phyloP scores from a whole-genome alignment of 345 rosid species.

The Rhodomyrtus tomentosa region DNA sequence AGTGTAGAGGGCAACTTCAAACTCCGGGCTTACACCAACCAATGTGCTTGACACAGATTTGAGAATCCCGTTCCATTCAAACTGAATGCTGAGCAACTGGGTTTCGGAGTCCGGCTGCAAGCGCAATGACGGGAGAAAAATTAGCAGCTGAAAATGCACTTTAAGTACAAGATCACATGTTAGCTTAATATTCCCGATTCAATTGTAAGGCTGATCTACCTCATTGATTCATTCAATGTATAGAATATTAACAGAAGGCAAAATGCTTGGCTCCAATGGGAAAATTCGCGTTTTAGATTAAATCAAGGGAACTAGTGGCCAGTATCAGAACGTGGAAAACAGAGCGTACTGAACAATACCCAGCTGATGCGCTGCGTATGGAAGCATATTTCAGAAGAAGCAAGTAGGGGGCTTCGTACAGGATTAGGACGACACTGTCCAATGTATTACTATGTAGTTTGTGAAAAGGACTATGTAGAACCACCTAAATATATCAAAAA shows the following conservation, averaged over 20 bases:
- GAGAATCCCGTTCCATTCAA: slow-evolving; percentile 84
- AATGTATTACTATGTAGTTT: background rate
- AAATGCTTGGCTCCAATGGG: background rate
- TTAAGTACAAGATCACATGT: background rate
- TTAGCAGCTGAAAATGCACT: background rate
- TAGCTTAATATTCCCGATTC: background rate
- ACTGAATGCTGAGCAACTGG: slow-evolving; percentile 75
- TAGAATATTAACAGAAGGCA: background rate
- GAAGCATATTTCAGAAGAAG: background rate
- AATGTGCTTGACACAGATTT: slow-evolving; percentile 84
- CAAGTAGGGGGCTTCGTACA: background rate
- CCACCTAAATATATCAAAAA: background rate
- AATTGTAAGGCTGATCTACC: background rate
- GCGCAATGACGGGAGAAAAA: background rate
- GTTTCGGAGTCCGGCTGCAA: slow-evolving; percentile 75
- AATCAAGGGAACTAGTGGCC: background rate
- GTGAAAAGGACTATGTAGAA: background rate
- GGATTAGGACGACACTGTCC: background rate
- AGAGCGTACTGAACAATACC: background rate
- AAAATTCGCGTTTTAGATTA: background rate
- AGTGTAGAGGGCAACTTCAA: slow-evolving; percentile 79
- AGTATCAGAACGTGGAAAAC: background rate
- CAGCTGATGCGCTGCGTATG: background rate
- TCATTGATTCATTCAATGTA: background rate
- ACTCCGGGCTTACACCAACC: slow-evolving; percentile 85